A percentile compares a stretch with the other conserved stretches of the same genome.
These are phyloP conservation scores for Pseudogymnoascus sp. DNA, from an alignment of 2,329 filamentous ascomycete genomes.

Conservation along the genomic window DNA sequence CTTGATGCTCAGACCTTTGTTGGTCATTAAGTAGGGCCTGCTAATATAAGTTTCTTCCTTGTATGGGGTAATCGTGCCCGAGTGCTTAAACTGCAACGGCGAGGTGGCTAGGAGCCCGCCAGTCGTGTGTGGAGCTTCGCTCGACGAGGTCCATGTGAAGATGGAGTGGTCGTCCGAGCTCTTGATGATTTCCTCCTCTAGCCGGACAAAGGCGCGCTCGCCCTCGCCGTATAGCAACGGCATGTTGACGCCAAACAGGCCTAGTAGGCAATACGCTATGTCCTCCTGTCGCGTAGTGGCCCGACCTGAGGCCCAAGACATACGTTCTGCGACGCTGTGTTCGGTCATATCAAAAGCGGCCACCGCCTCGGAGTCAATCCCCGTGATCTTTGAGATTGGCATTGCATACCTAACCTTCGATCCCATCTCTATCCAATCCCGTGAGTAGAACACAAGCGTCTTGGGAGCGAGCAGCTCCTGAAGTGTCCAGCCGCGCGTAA, in stretches of 20 bases:
- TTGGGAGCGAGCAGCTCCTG: too few relatives aligned
- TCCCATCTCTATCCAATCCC: too few relatives aligned
- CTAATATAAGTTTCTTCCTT: background rate
- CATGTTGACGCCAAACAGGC: constrained; percentile 31
- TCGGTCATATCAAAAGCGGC: too few relatives aligned
- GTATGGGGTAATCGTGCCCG: background rate
- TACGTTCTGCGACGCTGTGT: too few relatives aligned
- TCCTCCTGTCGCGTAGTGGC: too few relatives aligned
- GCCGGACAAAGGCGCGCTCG: constrained; percentile 25
- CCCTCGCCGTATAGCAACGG: constrained; percentile 31
- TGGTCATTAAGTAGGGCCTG: background rate
- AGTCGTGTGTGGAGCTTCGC: background rate
- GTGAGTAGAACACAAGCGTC: too few relatives aligned
- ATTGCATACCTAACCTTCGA: too few relatives aligned
- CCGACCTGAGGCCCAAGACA: too few relatives aligned
- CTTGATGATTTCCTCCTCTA: constrained; percentile 31
- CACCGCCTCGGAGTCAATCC: too few relatives aligned
- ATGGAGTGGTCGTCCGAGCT: constrained; percentile 29
- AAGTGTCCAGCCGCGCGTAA: too few relatives aligned
- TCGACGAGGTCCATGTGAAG: constrained; percentile 21
- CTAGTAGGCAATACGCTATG: constrained; percentile 19
- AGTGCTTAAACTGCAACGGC: background rate
- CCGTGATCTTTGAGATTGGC: too few relatives aligned
- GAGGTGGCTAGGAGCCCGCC: background rate
- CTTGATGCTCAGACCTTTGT: background rate